Conservation (phyloP, 176 grass and related monocot genomes). For the Poa pratensis region DNA sequence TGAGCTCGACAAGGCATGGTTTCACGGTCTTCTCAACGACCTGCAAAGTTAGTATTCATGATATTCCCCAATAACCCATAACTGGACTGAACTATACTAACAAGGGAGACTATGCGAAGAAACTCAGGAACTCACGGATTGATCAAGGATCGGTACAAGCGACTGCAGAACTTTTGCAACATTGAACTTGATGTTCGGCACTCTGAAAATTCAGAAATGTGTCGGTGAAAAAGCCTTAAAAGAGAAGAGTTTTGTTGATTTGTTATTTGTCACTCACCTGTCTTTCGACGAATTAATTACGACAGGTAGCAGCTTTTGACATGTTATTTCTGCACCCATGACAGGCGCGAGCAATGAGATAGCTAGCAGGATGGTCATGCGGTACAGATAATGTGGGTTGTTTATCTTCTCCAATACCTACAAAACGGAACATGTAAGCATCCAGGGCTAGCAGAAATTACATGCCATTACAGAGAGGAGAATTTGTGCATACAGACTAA, state of each 20-base stretch:
- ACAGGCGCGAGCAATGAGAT: slow-evolving; percentile 84
- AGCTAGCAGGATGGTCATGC: slow-evolving; percentile 84
- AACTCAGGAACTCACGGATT: slow-evolving; percentile 62
- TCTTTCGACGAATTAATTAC: slow-evolving; percentile 87
- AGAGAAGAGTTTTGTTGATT: neutral
- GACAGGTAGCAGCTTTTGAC: slow-evolving; percentile 76
- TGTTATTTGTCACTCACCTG: slow-evolving; percentile 51
- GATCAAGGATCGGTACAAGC: slow-evolving; percentile 75
- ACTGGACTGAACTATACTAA: neutral
- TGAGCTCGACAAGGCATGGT: slow-evolving; percentile 90
- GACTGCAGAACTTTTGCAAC: slow-evolving; percentile 87
- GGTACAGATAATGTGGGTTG: slow-evolving; percentile 91
- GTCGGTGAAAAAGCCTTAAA: neutral
- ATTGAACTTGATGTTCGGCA: slow-evolving; percentile 98
- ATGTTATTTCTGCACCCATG: slow-evolving; percentile 92
- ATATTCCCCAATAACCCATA: slow-evolving; percentile 34
- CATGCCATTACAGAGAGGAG: neutral
- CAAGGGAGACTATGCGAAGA: neutral
- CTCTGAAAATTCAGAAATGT: slow-evolving; percentile 51
- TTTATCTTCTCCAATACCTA: slow-evolving; percentile 94
- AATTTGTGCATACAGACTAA: neutral
- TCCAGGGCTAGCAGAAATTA: neutral
- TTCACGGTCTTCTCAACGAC: slow-evolving; percentile 75
- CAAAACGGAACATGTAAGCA: slow-evolving; percentile 40
- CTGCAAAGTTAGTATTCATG: slow-evolving; percentile 48